A percentile compares a stretch with the other conserved stretches of the same genome.
These are phyloP conservation scores for Pythium monospermum DNA, from an alignment of 352 stramenopile genomes.

Conservation along the genomic window DNA sequence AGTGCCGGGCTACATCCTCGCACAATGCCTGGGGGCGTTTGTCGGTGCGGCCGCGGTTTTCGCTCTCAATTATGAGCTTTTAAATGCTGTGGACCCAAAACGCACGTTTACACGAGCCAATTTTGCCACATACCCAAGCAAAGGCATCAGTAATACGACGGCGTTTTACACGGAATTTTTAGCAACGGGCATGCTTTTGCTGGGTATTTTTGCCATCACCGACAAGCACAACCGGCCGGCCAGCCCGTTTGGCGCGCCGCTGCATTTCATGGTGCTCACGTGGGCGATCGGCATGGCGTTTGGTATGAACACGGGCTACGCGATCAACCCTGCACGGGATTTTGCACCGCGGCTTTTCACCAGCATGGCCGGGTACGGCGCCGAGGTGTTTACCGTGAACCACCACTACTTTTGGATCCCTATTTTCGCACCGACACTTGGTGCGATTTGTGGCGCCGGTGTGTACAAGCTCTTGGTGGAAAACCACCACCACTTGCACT, in stretches of 20 bases:
- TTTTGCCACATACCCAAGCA: constrained; percentile 32
- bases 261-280: constrained; percentile 29
- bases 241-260: constrained; percentile 14
- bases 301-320: constrained; percentile 34
- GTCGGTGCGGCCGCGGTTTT: constrained; percentile 26
- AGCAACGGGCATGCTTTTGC: constrained; percentile 22
- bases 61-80: constrained; percentile 27
- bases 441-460: constrained; percentile 30
- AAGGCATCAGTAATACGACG: constrained; percentile 16
- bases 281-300: constrained; percentile 36
- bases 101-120: constrained; percentile 16
- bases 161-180: constrained; percentile 30
- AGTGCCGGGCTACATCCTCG: constrained; percentile 24
- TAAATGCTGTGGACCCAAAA: constrained; percentile 20
- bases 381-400: constrained; percentile 36
- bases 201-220: constrained; percentile 20
- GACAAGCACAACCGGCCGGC: constrained; percentile 32
- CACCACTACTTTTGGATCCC: constrained; percentile 56
- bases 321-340: constrained; percentile 44
- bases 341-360: constrained; percentile 47
- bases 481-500: constrained; percentile 54
- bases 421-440: constrained; percentile 36
- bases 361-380: constrained; percentile 35
- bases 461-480: constrained; percentile 40
- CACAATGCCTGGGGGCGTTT: constrained; percentile 26